These are phyloP conservation scores for Cladosporium sp. DNA, from an alignment of 2,329 filamentous ascomycete genomes.

Conservation along the genomic window DNA sequence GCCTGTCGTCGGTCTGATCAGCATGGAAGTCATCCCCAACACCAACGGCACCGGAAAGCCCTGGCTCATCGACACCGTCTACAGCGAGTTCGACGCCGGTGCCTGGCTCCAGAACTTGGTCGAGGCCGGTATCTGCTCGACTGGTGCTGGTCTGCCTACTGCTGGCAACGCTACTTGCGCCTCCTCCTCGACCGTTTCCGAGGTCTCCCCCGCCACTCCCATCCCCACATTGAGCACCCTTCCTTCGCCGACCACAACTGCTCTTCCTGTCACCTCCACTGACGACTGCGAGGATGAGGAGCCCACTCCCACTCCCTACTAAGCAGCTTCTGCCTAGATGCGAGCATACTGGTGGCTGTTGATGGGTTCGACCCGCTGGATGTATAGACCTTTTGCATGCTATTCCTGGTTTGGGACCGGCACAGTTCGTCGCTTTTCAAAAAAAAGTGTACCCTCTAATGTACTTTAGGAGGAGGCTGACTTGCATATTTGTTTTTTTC, in stretches of 20 bases:
- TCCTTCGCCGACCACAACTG: neutral
- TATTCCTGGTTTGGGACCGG: neutral
- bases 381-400: neutral
- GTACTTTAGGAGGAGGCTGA: conserved; percentile 2
- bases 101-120: conserved; percentile 37
- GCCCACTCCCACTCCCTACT: neutral
- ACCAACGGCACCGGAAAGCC: conserved; percentile 25
- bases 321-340: neutral
- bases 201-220: conserved; percentile 7
- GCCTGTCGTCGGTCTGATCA: conserved; percentile 35
- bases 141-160: conserved; percentile 13
- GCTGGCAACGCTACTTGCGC: neutral
- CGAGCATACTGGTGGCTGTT: neutral
- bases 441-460: neutral
- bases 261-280: neutral
- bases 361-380: neutral
- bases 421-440: neutral
- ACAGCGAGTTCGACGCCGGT: conserved; percentile 38
- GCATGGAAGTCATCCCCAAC: conserved; percentile 28
- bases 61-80: conserved; percentile 35
- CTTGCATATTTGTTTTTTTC: neutral
- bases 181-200: neutral
- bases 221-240: neutral
- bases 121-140: conserved; percentile 31
- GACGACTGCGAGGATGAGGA: conserved; percentile 7